Evolutionary conservation across 2,329 filamentous ascomycete species (phyloP), one percentile per base, ranked within the genome.

Genomic region (Rhynchosporium agropyri): DNA sequence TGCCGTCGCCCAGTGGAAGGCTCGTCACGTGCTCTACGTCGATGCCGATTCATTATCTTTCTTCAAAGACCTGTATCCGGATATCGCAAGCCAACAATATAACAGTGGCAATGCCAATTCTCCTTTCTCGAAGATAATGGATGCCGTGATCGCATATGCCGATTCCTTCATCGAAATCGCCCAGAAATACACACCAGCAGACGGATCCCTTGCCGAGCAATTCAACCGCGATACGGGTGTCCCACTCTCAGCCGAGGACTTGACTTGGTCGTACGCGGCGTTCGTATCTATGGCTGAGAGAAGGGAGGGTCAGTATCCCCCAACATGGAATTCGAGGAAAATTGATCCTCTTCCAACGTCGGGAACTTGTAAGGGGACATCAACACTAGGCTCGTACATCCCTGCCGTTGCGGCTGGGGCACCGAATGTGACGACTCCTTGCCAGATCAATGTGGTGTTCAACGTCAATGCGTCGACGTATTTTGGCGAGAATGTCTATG

Each of bases 261-360:
- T 91, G n/a, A 91, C 88, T 2, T 91, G 88, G 88, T 89, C 86
- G 0, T 90, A 90, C 68, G 86, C 88, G 1, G 81, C 87, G 0
- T 87, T 91, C 74, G 77, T 91, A 56, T 87, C 87, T 1, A 83
- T 84, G 55, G 76, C 79, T 29, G 80, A 81, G 54, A 82, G 86
- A 42, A 81, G 86, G 46, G 78, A 80, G 28, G 81, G 81, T 13
- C 70, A 81, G 29, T 76, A 84, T 20, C 85, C 86, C 0, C 74
- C 79, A 0, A 80, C 82, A 4, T 89, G 86, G 86, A 79, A 79
- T 20, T 79, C 75, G 42, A 67, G 74, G 20, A 69, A 77, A 10
- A 77, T 77, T 1, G 79, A 77, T 62, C 75, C 78, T 0, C 74
- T 85, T 0, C 83, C 85, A 0, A 68, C 75, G 33, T 36, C 33